Conservation (phyloP, 345 rosid species). For the Lumnitzera littorea region DNA sequence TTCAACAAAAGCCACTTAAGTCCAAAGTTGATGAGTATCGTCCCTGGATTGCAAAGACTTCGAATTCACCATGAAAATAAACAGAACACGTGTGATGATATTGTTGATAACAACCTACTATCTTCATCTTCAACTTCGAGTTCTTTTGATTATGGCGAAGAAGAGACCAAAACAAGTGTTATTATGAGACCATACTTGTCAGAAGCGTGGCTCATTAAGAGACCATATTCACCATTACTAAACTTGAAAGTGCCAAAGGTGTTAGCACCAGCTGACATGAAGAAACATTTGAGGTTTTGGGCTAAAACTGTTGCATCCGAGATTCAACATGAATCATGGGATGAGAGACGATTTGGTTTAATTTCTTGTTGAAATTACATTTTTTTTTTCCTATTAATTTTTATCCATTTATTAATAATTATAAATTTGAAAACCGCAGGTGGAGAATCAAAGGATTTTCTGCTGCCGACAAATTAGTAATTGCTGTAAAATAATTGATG, state of each 20-base stretch:
- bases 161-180: constrained; percentile 13
- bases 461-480: too few relatives aligned
- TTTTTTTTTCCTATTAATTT: too few relatives aligned
- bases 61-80: neutral
- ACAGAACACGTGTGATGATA: neutral
- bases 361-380: too few relatives aligned
- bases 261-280: constrained; percentile 37
- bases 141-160: neutral
- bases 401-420: too few relatives aligned
- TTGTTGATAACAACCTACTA: neutral
- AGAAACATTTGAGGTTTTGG: constrained; percentile 51
- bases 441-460: too few relatives aligned
- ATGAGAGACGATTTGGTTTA: neutral
- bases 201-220: constrained; percentile 60
- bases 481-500: too few relatives aligned
- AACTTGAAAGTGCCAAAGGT: constrained; percentile 33
- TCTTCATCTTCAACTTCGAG: too few relatives aligned
- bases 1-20: constrained; percentile 41
- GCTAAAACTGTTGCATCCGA: constrained; percentile 52
- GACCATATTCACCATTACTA: constrained; percentile 45
- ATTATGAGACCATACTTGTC: constrained; percentile 48
- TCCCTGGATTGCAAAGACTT: constrained; percentile 55
- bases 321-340: constrained; percentile 25
- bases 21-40: constrained; percentile 36
- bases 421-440: too few relatives aligned